Base-by-base conservation (phyloP, 2,329 filamentous ascomycete genomes). In the Ophiosphaerella korrae region DNA sequence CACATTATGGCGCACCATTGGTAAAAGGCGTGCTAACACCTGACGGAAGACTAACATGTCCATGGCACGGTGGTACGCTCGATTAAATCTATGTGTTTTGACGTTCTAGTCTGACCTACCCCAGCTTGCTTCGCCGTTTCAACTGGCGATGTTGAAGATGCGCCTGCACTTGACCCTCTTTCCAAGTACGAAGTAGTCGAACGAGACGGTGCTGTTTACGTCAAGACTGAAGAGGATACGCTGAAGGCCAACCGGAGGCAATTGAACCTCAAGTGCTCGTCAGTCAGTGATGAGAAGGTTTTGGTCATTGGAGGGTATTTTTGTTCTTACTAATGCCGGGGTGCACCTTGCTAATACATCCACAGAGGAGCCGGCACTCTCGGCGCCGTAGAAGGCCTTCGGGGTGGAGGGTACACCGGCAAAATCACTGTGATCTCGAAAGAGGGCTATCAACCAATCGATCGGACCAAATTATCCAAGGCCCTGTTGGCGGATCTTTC, bases 391-490 rank as follows among this genome's bases (percentile, higher is more conserved):
- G 91, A 97, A 71, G 88, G 86, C 11, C 83, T 99, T 13, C 87
- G 93, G 37, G 88, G 89, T 57, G 85, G 88, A 56, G 92, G 92
- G 26, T 97, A 87, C 78, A 82, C 81, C 5, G 93, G 92, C 12
- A 78, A 83, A 48, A 86, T 99, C 61, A 95, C 92, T 0, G 80
- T 96, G 65, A 86, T 99, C 64, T 87, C 89, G 11, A 87, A 84
- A 58, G 94, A 99, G 74, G 88, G 89, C 18, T 88, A 94, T 71
- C 82, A 88, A 31, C 92, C 92, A 29, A 92, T 97, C 64, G 94
- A 99, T 77, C 86, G 94, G 16, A 91, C 94, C 9, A 97, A 97
- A 80, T 82, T 99, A 36, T 97, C 92, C 68, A 99, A 99, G 76
- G 91, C 93, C 0, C 81, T 99, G 11, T 83, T 97, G 55, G 85